A percentile compares a stretch with the other conserved stretches of the same genome.
Conservation (phyloP, 768 basidiomycete species). For the Leccinum barrowsii region DNA sequence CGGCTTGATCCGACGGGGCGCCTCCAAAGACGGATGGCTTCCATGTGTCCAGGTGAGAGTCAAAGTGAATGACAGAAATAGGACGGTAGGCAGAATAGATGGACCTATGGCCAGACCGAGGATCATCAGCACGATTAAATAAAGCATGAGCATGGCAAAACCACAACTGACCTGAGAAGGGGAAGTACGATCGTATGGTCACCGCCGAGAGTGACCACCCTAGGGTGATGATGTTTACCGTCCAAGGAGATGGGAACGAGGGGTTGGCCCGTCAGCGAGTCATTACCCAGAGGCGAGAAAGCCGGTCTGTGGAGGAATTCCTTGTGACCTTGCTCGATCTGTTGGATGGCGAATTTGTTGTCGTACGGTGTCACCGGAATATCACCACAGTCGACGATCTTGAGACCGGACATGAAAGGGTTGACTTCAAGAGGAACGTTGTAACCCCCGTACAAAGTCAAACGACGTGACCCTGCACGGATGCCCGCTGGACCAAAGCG, state of each 20-base stretch:
- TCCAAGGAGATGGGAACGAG: slow-evolving; percentile 61
- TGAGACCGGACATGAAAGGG: slow-evolving; percentile 65
- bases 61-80: slow-evolving; percentile 83
- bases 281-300: slow-evolving; percentile 60
- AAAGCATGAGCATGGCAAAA: neutral
- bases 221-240: slow-evolving; percentile 69
- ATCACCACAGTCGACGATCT: slow-evolving; percentile 74
- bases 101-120: slow-evolving; percentile 42
- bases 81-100: slow-evolving; percentile 75
- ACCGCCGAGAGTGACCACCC: slow-evolving; percentile 80
- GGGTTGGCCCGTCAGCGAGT: slow-evolving; percentile 53
- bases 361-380: slow-evolving; percentile 79
- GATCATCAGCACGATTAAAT: neutral
- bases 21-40: slow-evolving; percentile 73
- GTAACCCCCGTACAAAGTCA: slow-evolving; percentile 75
- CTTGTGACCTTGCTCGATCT: slow-evolving; percentile 73
- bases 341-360: slow-evolving; percentile 67
- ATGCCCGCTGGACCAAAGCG: slow-evolving; percentile 85
- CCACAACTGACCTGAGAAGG: slow-evolving; percentile 32
- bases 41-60: slow-evolving; percentile 82
- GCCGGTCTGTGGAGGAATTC: slow-evolving; percentile 61
- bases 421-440: slow-evolving; percentile 72
- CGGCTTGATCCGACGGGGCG: slow-evolving; percentile 65
- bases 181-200: slow-evolving; percentile 83
- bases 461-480: slow-evolving; percentile 70